A percentile compares a stretch with the other conserved stretches of the same genome.
These are phyloP conservation scores for Porogramme epimiltina DNA, from an alignment of 1,284 basidiomycete species.

Conservation along the genomic window DNA sequence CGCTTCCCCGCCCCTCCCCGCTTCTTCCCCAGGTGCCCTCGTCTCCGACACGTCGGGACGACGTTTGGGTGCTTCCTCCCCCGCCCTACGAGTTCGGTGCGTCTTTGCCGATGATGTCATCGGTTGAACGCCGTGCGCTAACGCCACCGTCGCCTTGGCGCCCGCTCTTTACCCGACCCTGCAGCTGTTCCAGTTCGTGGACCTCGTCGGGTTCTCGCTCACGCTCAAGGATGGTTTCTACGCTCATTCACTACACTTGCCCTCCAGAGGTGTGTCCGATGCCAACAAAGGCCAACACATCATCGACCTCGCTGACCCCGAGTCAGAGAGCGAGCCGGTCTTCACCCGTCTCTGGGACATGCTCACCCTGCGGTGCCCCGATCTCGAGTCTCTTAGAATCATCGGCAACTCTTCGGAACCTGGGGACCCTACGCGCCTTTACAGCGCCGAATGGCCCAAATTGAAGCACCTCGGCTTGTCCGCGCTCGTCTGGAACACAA, in stretches of 20 bases:
- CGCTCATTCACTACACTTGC: constrained; percentile 50
- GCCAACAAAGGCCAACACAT: constrained; percentile 12
- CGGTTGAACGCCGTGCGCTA: background rate
- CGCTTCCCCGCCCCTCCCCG: background rate
- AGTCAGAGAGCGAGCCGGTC: constrained; percentile 39
- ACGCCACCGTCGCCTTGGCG: background rate
- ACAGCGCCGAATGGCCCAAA: constrained; percentile 59
- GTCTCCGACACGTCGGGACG: constrained; percentile 57
- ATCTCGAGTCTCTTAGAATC: constrained; percentile 62
- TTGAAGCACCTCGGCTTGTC: constrained; percentile 59
- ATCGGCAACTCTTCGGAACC: constrained; percentile 56
- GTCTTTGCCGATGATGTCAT: constrained; percentile 29
- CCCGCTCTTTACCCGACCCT: background rate
- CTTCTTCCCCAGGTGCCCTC: constrained; percentile 52
- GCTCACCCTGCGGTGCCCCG: constrained; percentile 61
- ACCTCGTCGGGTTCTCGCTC: constrained; percentile 61
- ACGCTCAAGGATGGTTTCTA: constrained; percentile 63
- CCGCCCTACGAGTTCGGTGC: constrained; percentile 56
- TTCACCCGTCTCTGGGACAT: constrained; percentile 63
- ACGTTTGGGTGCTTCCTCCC: constrained; percentile 64
- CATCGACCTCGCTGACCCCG: constrained; percentile 12
- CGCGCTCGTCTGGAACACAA: constrained; percentile 62
- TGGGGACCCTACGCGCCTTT: constrained; percentile 41
- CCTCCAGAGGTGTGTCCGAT: constrained; percentile 49
- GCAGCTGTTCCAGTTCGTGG: constrained; percentile 67